Conservation (phyloP, 345 rosid genomes). For the Dipteronia sinensis region DNA sequence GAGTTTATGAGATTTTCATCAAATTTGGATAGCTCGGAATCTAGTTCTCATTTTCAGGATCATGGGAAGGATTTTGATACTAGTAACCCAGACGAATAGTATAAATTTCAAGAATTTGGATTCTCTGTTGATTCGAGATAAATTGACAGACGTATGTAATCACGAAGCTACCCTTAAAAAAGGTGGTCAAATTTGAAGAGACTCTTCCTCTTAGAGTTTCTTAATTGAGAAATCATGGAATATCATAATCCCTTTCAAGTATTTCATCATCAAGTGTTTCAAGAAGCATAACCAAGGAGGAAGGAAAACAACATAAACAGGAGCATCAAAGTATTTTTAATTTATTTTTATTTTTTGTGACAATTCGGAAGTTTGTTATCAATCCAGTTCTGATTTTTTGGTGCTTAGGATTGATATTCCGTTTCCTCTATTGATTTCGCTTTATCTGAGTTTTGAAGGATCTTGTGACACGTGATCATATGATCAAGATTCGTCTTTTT, state of each 20-base stretch:
- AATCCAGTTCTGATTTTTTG: not conserved
- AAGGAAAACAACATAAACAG: not conserved
- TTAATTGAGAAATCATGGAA: not conserved
- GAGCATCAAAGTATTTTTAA: constrained; percentile 9
- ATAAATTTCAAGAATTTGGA: not conserved
- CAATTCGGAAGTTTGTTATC: not conserved
- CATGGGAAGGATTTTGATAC: constrained; percentile 35
- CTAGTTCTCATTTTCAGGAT: constrained; percentile 31
- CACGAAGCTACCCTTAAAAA: too few relatives aligned
- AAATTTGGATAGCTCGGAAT: constrained; percentile 26
- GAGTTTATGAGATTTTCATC: constrained; percentile 32
- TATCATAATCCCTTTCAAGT: too few relatives aligned
- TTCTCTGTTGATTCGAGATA: not conserved
- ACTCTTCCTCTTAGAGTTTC: too few relatives aligned
- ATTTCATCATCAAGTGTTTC: not conserved
- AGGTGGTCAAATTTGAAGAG: too few relatives aligned
- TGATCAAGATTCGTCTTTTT: not conserved
- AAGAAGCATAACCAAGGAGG: constrained; percentile 1
- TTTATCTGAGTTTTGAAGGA: not conserved
- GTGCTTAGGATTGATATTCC: not conserved
- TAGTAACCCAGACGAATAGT: constrained; percentile 25
- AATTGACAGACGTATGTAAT: not conserved
- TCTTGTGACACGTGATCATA: too few relatives aligned
- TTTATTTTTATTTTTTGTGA: constrained; percentile 4
- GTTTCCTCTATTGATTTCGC: not conserved